Conservation (phyloP, 768 basidiomycete genomes). For the Auriscalpium microsporum region DNA sequence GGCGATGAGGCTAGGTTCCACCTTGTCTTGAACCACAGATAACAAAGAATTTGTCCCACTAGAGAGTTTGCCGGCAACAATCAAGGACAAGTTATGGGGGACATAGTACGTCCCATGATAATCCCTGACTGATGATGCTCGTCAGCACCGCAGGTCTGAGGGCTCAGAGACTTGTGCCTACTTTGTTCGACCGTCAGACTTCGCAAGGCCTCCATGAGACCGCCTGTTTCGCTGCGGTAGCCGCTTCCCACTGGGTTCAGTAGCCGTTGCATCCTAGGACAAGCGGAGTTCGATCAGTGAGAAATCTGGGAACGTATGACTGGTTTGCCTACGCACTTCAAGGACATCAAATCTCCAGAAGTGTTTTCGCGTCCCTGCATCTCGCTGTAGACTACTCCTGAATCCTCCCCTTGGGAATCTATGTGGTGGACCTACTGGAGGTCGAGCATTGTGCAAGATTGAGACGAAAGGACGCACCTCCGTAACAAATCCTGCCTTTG, state of each 20-base stretch:
- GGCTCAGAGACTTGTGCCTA: conserved; percentile 25
- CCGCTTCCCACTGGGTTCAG: conserved; percentile 76
- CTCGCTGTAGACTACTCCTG: conserved; percentile 94
- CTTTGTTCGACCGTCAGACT: conserved; percentile 84
- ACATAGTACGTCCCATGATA: conserved; percentile 89
- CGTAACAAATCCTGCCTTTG: conserved; percentile 71
- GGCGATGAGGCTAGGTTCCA: conserved; percentile 74
- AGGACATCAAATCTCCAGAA: conserved; percentile 81
- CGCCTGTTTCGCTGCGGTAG: conserved; percentile 95
- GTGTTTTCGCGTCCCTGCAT: conserved; percentile 97
- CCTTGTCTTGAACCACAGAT: conserved; percentile 67
- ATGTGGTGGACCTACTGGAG: conserved; percentile 79
- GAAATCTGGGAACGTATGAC: background rate
- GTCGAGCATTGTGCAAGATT: background rate
- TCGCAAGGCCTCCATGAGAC: conserved; percentile 86
- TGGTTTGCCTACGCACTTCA: conserved; percentile 43
- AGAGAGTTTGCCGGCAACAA: conserved; percentile 82
- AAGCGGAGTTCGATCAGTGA: background rate
- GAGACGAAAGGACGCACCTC: conserved; percentile 27
- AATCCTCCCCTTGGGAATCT: conserved; percentile 81
- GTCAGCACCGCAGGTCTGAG: background rate
- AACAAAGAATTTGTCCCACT: conserved; percentile 70
- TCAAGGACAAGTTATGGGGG: conserved; percentile 86
- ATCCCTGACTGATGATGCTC: conserved; percentile 56
- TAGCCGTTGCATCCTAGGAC: conserved; percentile 61